These are phyloP conservation scores for Astrothelium macrocarpum DNA, from an alignment of 495 filamentous ascomycete species.

Conservation along the genomic window DNA sequence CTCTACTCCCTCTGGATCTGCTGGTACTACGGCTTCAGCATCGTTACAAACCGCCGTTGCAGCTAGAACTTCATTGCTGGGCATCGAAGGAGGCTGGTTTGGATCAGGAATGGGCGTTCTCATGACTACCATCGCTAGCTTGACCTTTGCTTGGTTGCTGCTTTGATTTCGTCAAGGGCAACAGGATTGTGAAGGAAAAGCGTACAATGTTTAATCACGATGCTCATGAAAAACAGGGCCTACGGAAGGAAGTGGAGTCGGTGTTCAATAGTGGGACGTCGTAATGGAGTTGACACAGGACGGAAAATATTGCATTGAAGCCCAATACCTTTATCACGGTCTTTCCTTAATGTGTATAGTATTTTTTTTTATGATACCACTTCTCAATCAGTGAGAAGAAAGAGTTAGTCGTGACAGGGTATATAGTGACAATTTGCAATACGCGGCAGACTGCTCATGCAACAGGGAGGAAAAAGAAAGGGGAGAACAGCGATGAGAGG, in stretches of 20 bases:
- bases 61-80: background rate
- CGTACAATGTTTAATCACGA: background rate
- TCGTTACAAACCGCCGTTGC: background rate
- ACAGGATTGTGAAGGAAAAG: background rate
- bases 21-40: background rate
- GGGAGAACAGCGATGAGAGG: background rate
- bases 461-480: too few species aligned
- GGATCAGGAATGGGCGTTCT: background rate
- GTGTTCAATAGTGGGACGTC: too few species aligned
- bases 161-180: background rate
- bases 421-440: background rate
- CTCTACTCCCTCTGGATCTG: background rate
- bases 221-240: background rate
- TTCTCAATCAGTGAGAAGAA: background rate
- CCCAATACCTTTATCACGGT: background rate
- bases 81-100: background rate
- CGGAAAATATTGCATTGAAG: background rate
- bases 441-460: too few species aligned
- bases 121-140: background rate
- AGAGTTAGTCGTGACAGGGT: background rate
- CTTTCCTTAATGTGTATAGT: background rate
- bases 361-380: background rate
- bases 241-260: background rate
- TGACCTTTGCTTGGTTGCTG: background rate
- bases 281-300: background rate